phyloP scores from a whole-genome alignment of 345 rosid genomes.

The Alliaria petiolata region DNA sequence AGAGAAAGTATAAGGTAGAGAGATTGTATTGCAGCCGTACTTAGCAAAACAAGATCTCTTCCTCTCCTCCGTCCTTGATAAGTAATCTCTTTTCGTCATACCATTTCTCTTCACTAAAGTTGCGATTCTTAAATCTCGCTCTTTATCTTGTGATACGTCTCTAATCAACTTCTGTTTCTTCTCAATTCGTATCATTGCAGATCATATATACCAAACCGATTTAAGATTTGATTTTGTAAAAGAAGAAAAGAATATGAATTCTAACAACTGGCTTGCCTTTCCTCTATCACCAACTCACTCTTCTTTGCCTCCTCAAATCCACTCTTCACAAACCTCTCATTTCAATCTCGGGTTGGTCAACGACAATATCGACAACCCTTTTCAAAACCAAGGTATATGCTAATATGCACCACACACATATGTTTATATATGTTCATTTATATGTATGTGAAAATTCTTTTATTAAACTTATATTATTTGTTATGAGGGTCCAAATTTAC shows the following conservation, averaged over 20 bases:
- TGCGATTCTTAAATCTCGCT: not conserved
- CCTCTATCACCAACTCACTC: conserved; percentile 84
- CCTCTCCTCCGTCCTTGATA: conserved; percentile 14
- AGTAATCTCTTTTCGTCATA: conserved; percentile 10
- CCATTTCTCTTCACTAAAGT: not conserved
- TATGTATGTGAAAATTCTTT: not conserved
- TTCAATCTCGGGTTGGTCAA: conserved; percentile 76
- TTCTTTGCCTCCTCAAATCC: conserved; percentile 64
- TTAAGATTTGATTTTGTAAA: not conserved
- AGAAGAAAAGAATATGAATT: conserved; percentile 46
- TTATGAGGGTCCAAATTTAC: not conserved
- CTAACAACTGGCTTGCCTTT: conserved; percentile 98
- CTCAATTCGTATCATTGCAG: not conserved
- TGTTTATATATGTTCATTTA: not conserved
- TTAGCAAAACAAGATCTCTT: conserved; percentile 10
- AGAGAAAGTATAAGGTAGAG: conserved; percentile 10
- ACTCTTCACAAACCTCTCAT: conserved; percentile 70
- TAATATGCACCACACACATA: not conserved
- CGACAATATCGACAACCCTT: conserved; percentile 74
- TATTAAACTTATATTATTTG: not conserved
- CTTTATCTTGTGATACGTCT: not conserved
- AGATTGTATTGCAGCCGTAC: conserved; percentile 25
- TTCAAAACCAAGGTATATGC: conserved; percentile 94
- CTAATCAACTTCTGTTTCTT: not conserved
- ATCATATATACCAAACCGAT: conserved; percentile 17